Percentiles rank a stretch among this genome's conserved stretches.
phyloP scores from a whole-genome alignment of 768 basidiomycete genomes.

The Tubosaeta brunneosetosa region DNA sequence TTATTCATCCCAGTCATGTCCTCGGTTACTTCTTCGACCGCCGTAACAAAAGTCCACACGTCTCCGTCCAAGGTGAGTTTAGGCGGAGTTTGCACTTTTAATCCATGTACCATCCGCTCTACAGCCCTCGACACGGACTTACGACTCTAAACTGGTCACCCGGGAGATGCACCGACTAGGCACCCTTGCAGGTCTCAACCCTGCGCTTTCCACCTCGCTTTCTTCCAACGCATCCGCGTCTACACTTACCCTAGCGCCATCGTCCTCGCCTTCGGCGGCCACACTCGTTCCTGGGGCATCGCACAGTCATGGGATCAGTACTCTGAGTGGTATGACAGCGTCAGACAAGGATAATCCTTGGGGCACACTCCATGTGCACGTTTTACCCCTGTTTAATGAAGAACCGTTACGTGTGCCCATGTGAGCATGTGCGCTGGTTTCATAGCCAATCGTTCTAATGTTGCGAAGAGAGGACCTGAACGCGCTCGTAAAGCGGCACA shows the following conservation, averaged over 20 bases:
- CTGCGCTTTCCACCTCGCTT: slow-evolving; percentile 36
- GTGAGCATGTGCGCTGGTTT: slow-evolving; percentile 36
- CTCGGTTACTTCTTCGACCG: slow-evolving; percentile 24
- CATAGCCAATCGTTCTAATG: slow-evolving; percentile 8
- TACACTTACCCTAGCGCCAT: slow-evolving; percentile 40
- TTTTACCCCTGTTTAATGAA: slow-evolving; percentile 89
- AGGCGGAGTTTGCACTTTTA: slow-evolving; percentile 14
- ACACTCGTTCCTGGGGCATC: slow-evolving; percentile 33
- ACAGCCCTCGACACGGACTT: slow-evolving; percentile 64
- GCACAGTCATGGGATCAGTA: slow-evolving; percentile 22
- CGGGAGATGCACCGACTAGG: slow-evolving; percentile 85
- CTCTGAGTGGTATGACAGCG: slow-evolving; percentile 22
- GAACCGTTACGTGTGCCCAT: slow-evolving; percentile 82
- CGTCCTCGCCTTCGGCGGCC: slow-evolving; percentile 34
- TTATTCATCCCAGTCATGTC: slow-evolving; percentile 20
- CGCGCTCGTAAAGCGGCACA: slow-evolving; percentile 71
- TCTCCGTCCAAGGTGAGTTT: slow-evolving; percentile 34
- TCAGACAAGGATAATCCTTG: slow-evolving; percentile 65
- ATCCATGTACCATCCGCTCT: background rate
- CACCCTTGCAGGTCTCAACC: slow-evolving; percentile 51
- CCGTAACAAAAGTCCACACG: slow-evolving; percentile 26
- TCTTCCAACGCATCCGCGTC: slow-evolving; percentile 45
- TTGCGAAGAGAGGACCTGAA: slow-evolving; percentile 79
- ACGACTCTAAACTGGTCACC: slow-evolving; percentile 75
- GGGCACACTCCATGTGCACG: slow-evolving; percentile 79